These are phyloP conservation scores for Penicillium robsamsonii DNA, from an alignment of 495 filamentous ascomycete genomes.

Conservation along the genomic window DNA sequence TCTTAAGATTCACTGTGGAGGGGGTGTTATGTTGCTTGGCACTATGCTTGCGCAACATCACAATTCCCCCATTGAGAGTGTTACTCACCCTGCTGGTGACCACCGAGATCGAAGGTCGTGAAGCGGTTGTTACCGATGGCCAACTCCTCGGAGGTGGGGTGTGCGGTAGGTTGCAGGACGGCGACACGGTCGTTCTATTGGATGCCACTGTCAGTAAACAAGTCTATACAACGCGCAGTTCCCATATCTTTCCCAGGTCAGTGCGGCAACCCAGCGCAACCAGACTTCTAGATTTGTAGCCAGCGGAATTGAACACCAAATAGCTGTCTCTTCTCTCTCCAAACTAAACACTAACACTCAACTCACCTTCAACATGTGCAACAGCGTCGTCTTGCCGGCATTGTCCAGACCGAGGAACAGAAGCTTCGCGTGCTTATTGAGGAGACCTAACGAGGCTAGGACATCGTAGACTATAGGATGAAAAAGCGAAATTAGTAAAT, in stretches of 20 bases:
- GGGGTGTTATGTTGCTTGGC: not conserved
- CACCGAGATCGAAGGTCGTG: slow-evolving; percentile 96
- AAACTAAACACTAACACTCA: not conserved
- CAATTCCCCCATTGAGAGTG: not conserved
- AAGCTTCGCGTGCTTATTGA: slow-evolving; percentile 96
- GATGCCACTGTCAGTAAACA: slow-evolving; percentile 15
- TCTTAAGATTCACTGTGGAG: not conserved
- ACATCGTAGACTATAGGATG: slow-evolving; percentile 77
- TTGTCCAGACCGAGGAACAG: slow-evolving; percentile 95
- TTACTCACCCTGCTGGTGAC: slow-evolving; percentile 86
- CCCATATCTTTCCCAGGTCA: not conserved
- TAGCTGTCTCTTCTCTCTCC: not conserved
- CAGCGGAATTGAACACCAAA: not conserved
- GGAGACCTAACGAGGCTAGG: slow-evolving; percentile 81
- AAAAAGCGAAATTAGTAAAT: slow-evolving; percentile 16
- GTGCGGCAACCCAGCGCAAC: not conserved
- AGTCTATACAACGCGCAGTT: not conserved
- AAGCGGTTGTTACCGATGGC: slow-evolving; percentile 95
- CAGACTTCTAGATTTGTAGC: not conserved
- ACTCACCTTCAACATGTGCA: slow-evolving; percentile 90
- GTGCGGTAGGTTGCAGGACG: slow-evolving; percentile 83
- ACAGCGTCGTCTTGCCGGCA: slow-evolving; percentile 92
- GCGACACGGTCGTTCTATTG: slow-evolving; percentile 90
- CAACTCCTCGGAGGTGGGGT: slow-evolving; percentile 93
- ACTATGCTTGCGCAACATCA: not conserved